Conservation (phyloP, 257 asterid genomes). For the Plantago major region DNA sequence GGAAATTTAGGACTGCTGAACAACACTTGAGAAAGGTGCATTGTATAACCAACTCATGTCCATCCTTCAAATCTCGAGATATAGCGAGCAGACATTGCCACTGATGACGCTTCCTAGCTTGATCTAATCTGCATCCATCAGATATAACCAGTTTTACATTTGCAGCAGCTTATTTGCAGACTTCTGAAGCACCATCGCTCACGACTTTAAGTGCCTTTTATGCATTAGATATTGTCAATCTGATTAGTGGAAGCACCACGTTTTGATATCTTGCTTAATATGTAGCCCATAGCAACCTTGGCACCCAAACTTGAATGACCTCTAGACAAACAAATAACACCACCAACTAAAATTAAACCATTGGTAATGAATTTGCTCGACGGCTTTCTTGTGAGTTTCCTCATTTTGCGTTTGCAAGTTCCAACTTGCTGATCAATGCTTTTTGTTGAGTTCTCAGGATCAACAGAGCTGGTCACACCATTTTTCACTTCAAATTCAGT, state of each 20-base stretch:
- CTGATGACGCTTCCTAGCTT: neutral
- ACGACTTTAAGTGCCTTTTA: constrained; percentile 2
- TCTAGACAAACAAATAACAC: constrained; percentile 68
- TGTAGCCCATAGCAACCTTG: constrained; percentile 77
- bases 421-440: constrained; percentile 17
- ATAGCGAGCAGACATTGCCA: neutral
- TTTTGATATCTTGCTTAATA: constrained; percentile 60
- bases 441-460: constrained; percentile 28
- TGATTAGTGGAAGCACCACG: constrained; percentile 30
- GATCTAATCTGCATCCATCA: constrained; percentile 7
- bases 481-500: constrained; percentile 43
- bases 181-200: neutral
- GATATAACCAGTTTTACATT: constrained; percentile 8
- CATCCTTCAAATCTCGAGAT: too few species aligned
- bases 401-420: constrained; percentile 30
- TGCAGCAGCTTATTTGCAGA: constrained; percentile 3
- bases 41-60: too few species aligned
- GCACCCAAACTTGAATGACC: constrained; percentile 76
- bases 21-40: too few species aligned
- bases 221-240: constrained; percentile 6
- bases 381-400: constrained; percentile 38
- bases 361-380: constrained; percentile 50
- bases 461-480: constrained; percentile 16
- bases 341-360: constrained; percentile 63
- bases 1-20: constrained; percentile 1